Conservation (phyloP, 495 filamentous ascomycete species). For the Aspergillus homomorphus region DNA sequence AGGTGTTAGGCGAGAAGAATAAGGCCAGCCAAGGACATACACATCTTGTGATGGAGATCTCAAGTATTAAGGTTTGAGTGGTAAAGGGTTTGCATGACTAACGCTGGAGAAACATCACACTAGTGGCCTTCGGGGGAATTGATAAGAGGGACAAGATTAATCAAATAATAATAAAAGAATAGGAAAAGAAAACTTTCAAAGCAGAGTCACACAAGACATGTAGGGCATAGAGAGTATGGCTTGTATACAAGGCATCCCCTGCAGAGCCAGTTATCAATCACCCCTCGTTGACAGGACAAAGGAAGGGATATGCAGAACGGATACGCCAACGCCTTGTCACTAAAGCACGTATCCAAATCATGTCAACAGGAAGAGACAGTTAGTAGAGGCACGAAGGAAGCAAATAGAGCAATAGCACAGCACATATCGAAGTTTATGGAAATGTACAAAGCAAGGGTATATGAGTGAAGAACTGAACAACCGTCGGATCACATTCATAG, state of each 20-base stretch:
- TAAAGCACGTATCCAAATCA: slow-evolving; percentile 34
- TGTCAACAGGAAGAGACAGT: slow-evolving; percentile 23
- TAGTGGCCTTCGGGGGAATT: slow-evolving; percentile 12
- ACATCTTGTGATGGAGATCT: slow-evolving; percentile 11
- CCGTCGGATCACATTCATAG: slow-evolving; percentile 41
- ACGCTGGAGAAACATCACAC: slow-evolving; percentile 15
- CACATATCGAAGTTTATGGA: slow-evolving; percentile 18
- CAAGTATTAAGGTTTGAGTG: slow-evolving; percentile 9
- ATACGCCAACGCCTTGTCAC: slow-evolving; percentile 46
- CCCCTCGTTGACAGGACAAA: slow-evolving; percentile 15
- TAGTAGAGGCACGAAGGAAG: slow-evolving; percentile 22
- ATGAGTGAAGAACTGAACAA: slow-evolving; percentile 42
- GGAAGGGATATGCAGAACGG: slow-evolving; percentile 33
- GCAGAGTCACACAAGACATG: slow-evolving; percentile 22
- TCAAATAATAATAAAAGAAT: slow-evolving; percentile 32
- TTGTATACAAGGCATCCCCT: slow-evolving; percentile 34
- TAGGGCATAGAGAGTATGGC: slow-evolving; percentile 27
- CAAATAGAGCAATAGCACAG: slow-evolving; percentile 21
- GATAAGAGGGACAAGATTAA: slow-evolving; percentile 27
- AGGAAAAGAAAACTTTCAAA: slow-evolving; percentile 31
- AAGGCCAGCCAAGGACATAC: slow-evolving; percentile 1
- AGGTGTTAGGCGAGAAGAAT: slow-evolving; percentile 1
- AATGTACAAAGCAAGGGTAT: slow-evolving; percentile 52
- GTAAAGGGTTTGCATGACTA: slow-evolving; percentile 9
- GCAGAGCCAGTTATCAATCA: slow-evolving; percentile 11